Percentiles rank a stretch among this genome's conserved stretches.
Conservation (phyloP, 2,329 filamentous ascomycete species). For the Waltergamsia citrina region DNA sequence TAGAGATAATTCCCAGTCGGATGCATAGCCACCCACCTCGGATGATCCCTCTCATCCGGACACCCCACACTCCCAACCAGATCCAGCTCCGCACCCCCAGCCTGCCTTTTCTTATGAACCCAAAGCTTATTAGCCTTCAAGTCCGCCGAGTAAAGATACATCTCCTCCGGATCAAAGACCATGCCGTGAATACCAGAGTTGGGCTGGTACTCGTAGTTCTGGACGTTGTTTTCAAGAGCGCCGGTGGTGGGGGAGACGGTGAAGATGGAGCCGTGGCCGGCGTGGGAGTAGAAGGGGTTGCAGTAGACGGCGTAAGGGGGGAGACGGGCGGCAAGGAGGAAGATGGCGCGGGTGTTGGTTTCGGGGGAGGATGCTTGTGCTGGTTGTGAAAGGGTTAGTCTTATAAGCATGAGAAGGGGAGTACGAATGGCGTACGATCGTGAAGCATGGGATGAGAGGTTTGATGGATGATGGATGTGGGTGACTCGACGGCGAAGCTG, state of each 20-base stretch:
- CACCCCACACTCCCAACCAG: conserved; percentile 67
- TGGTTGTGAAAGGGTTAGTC: conserved; percentile 19
- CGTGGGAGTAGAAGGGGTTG: conserved; percentile 84
- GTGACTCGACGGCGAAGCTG: conserved; percentile 67
- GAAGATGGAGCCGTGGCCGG: conserved; percentile 74
- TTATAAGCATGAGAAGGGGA: not conserved
- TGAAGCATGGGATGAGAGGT: conserved; percentile 67
- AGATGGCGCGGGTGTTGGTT: conserved; percentile 82
- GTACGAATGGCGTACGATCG: conserved; percentile 49
- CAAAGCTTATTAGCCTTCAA: conserved; percentile 73
- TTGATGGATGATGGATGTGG: conserved; percentile 67
- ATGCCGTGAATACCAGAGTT: conserved; percentile 71
- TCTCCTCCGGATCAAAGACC: conserved; percentile 67
- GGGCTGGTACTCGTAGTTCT: conserved; percentile 64
- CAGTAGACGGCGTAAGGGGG: conserved; percentile 78
- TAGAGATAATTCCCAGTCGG: conserved; percentile 72
- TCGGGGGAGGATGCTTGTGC: conserved; percentile 57
- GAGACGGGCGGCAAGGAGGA: conserved; percentile 69
- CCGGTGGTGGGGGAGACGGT: conserved; percentile 43
- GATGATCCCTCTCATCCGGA: conserved; percentile 64
- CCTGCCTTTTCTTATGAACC: conserved; percentile 63
- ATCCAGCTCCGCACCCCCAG: conserved; percentile 48
- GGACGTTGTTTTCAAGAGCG: conserved; percentile 52
- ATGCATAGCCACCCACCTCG: conserved; percentile 82
- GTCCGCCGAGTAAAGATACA: conserved; percentile 71